phyloP scores from a whole-genome alignment of 495 filamentous ascomycete genomes.

The Umbilicaria muhlenbergii region DNA sequence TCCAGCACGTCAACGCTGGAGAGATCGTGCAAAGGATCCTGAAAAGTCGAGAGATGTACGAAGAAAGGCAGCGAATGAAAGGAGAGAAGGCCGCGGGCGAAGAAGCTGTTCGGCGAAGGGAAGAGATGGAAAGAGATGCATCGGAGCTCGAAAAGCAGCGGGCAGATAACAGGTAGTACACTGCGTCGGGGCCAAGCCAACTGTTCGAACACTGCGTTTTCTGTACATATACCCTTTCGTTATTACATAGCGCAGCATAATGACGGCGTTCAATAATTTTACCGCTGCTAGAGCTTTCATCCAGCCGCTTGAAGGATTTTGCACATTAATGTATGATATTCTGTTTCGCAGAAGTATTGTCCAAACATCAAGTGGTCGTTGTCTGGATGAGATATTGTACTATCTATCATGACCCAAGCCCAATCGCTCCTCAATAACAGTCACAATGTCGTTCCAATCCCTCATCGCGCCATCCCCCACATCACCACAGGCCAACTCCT shows the following conservation, averaged over 20 bases:
- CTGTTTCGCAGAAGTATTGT: too few relatives aligned
- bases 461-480: slow-evolving; percentile 62
- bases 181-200: too few relatives aligned
- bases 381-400: too few relatives aligned
- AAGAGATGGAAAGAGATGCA: slow-evolving; percentile 13
- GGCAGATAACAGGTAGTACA: slow-evolving; percentile 2
- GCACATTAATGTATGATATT: too few relatives aligned
- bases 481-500: slow-evolving; percentile 71
- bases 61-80: slow-evolving; percentile 80
- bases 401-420: too few relatives aligned
- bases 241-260: too few relatives aligned
- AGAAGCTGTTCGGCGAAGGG: slow-evolving; percentile 26
- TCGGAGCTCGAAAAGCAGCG: slow-evolving; percentile 4
- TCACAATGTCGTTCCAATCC: slow-evolving; percentile 58
- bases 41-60: slow-evolving; percentile 67
- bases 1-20: slow-evolving; percentile 75
- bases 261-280: too few relatives aligned
- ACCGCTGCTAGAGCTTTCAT: too few relatives aligned
- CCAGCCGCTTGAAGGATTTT: too few relatives aligned
- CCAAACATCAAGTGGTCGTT: too few relatives aligned
- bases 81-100: slow-evolving; percentile 68
- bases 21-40: slow-evolving; percentile 86
- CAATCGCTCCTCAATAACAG: slow-evolving; percentile 33
- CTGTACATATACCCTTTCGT: too few relatives aligned
- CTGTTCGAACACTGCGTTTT: too few relatives aligned